These are phyloP conservation scores for Tilletia caries DNA, from an alignment of 1,284 basidiomycete species.

Conservation along the genomic window DNA sequence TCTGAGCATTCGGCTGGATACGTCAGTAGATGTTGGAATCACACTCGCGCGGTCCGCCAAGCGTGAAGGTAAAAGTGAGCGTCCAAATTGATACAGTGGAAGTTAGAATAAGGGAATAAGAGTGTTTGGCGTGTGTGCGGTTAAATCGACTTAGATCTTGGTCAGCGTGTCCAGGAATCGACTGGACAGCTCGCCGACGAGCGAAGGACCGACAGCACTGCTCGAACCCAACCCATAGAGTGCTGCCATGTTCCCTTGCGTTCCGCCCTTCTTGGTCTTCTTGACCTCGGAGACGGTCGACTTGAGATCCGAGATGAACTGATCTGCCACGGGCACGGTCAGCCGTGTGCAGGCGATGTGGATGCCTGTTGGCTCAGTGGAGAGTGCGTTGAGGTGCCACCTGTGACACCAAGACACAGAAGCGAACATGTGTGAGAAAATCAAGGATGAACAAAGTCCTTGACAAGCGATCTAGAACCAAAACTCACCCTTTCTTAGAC, in stretches of 20 bases:
- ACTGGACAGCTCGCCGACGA: conserved; percentile 78
- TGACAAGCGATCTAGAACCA: neutral
- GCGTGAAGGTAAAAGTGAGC: no score
- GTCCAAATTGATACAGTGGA: no score
- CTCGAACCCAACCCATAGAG: conserved; percentile 73
- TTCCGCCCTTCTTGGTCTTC: conserved; percentile 21
- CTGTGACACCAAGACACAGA: neutral
- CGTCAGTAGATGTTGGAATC: no score
- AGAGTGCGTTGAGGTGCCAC: conserved; percentile 85
- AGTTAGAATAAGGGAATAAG: no score
- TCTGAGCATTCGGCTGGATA: no score
- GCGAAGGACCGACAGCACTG: conserved; percentile 79
- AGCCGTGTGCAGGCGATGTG: conserved; percentile 89
- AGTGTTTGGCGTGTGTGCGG: no score
- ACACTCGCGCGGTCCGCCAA: no score
- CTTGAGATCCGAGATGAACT: conserved; percentile 77
- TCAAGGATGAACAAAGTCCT: neutral
- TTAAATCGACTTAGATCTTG: conserved; percentile 15
- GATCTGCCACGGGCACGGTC: conserved; percentile 72
- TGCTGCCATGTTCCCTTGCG: conserved; percentile 41
- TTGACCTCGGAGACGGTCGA: conserved; percentile 59
- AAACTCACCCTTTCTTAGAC: conserved; percentile 60
- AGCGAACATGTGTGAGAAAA: neutral
- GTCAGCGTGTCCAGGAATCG: conserved; percentile 49
- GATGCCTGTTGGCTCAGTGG: conserved; percentile 69